Evolutionary conservation across 2,329 filamentous ascomycete genomes (phyloP), one percentile per base, ranked within the genome.

Genomic region (Madurella fahalii): DNA sequence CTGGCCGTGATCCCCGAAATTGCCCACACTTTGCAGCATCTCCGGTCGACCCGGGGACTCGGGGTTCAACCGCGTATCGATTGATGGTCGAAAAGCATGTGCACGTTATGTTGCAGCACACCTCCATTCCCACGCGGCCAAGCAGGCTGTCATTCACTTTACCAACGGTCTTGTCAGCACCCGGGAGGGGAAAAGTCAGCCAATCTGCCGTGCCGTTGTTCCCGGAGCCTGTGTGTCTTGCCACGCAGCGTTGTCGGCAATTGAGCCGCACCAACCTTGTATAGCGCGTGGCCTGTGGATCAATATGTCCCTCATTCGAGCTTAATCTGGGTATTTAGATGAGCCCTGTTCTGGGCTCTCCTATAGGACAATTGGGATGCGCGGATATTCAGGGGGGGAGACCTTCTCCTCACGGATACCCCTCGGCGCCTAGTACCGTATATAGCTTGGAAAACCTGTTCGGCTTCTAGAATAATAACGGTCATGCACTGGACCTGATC

Each of bases 241-340:
- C 40, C 40, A 39, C 25, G n/a, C n/a, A 20, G 41, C 42, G 5
- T n/a, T 37, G 12, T 30, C 41, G 46, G 47, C 47, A 54, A 41
- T 54, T 54, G n/a, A 15, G 16, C 32, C 34, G 34, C 13, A 15
- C 11, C 11, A 11, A 11, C 13, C 34, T 37, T 3, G 13, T 11
- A 37, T 5, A 12, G 34, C 34, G 11, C 13, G 13, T 37, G 34
- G 16, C 16, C 12, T 12, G 45, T 11, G 5, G 16, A 45, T 30
- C 46, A 53, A 49, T 49, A 48, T 53, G 31, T 20, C 16, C 4
- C 20, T 17, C 34, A 54, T 40, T 34, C 16, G 9, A 9, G 2
- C 37, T 54, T 54, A 48, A 54, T 54, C 41, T 50, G 52, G 52
- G 20, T 54, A 54, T 54, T 41, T 49, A 7, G 20, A 12, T 37